Percentiles rank a stretch among this genome's conserved stretches.
Conservation (phyloP, 1,284 basidiomycete genomes). For the Tilletiaria anomala region DNA sequence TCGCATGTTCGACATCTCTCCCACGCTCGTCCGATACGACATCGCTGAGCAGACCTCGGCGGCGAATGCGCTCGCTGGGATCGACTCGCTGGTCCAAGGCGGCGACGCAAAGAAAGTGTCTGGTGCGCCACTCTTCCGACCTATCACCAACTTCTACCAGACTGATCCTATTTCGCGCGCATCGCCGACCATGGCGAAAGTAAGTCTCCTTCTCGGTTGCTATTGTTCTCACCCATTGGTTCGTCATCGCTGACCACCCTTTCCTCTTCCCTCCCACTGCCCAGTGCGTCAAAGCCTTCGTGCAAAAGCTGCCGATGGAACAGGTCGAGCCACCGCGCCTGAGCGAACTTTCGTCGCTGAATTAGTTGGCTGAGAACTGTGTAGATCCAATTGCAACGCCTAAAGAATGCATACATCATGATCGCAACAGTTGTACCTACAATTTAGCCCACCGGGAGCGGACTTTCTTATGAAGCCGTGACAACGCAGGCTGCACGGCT, state of each 20-base stretch:
- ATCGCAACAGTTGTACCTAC: too few species aligned
- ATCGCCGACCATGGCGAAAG: constrained; percentile 38
- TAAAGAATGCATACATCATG: too few species aligned
- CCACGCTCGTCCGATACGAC: constrained; percentile 77
- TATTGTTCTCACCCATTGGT: neutral
- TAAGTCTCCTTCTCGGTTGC: neutral
- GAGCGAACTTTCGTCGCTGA: too few species aligned
- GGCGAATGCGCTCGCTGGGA: constrained; percentile 1
- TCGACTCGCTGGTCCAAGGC: neutral
- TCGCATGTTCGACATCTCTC: constrained; percentile 93
- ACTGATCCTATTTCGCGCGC: constrained; percentile 58
- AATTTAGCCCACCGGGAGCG: too few species aligned
- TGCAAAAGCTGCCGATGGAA: constrained; percentile 13
- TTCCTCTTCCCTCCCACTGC: neutral
- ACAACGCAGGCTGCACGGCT: too few species aligned
- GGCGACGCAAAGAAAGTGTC: constrained; percentile 4
- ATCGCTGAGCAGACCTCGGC: constrained; percentile 60
- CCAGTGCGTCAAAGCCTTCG: constrained; percentile 18
- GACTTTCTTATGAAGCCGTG: too few species aligned
- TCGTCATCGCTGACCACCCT: neutral
- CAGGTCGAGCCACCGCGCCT: constrained; percentile 1
- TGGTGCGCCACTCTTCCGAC: constrained; percentile 54
- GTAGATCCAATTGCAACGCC: too few species aligned
- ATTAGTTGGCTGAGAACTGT: too few species aligned
- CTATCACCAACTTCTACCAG: constrained; percentile 87